Evolutionary conservation across 768 basidiomycete genomes (phyloP), one percentile per base, ranked within the genome.

Genomic region (Suillus spraguei): DNA sequence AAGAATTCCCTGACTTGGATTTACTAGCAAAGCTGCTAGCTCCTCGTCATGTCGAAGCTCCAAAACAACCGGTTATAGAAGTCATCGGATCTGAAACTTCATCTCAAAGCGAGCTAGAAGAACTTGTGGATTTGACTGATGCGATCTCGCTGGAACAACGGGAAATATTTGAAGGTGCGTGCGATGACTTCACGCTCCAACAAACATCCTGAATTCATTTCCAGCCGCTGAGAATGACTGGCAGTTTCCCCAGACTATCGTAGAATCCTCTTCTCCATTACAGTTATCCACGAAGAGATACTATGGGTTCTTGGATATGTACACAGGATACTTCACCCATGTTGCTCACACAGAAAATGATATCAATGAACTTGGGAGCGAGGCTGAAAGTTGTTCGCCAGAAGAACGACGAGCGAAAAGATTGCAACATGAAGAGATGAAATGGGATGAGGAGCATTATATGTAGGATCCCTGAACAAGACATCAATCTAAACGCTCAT

Each of bases 371-470:
- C 81, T 94, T 16, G 92, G 91, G 5, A 59, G 78, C 20, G 83
- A 88, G 64, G 88, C 83, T 16, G 93, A 95, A 76, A 80, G 71
- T 1, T 83, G 83, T 60, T 71, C 79, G 14, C 74, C 69, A 14
- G 71, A 74, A 4, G 86, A 89, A 65, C 83, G 92, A 42, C 81
- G 86, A 35, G 67, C 64, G 47, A 79, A 78, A 63, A 83, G 92
- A 55, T 66, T 85, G 13, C 72, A 77, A 61, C 87, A 86, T 65
- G 93, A 94, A 72, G 80, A 94, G 44, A 79, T 82, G 36, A 94
- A 93, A 75, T 95, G 88, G 84, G 88, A 94, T 68, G 87, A 86
- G 69, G 92, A 94, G 68, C 81, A 94, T 76, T 95, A 94, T 72
- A 88, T 93, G 93, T 93, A 74, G 60, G 74, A 76, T 39, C 24